A percentile compares a stretch with the other conserved stretches of the same genome.
Conservation (phyloP, 108 stramenopile genomes). For the Pseudonitzschia pungens region DNA sequence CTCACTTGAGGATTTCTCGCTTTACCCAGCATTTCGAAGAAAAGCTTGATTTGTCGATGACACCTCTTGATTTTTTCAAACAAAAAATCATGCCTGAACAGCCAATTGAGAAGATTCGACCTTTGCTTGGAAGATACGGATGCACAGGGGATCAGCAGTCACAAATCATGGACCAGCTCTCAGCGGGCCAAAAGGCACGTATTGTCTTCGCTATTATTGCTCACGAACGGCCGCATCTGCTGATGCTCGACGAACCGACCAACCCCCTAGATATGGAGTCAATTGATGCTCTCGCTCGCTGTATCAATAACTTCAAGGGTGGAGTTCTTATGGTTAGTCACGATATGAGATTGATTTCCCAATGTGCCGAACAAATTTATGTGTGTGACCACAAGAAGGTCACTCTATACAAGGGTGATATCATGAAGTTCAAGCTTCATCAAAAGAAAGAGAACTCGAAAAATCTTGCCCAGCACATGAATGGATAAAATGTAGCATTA, state of each 20-base stretch:
- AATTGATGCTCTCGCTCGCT: conserved; percentile 95
- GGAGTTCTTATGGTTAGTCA: conserved; percentile 98
- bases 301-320: conserved; percentile 96
- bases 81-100: conserved; percentile 82
- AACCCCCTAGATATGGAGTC: conserved; percentile 96
- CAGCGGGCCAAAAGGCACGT: conserved; percentile 96
- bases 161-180: conserved; percentile 87
- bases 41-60: conserved; percentile 92
- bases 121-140: conserved; percentile 93
- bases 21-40: conserved; percentile 99
- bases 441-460: conserved; percentile 82
- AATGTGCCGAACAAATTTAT: conserved; percentile 97
- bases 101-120: conserved; percentile 77
- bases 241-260: conserved; percentile 97
- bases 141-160: conserved; percentile 87
- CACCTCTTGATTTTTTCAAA: conserved; percentile 96
- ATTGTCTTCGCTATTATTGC: conserved; percentile 98
- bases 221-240: conserved; percentile 91
- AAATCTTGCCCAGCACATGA: conserved; percentile 88
- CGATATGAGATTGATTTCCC: conserved; percentile 98
- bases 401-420: conserved; percentile 86
- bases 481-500: conserved; percentile 59
- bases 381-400: conserved; percentile 93
- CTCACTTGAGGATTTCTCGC: conserved; percentile 89
- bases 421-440: conserved; percentile 93